Base-by-base conservation (phyloP, 139 green algal genomes). In the Ulvella scutata region DNA sequence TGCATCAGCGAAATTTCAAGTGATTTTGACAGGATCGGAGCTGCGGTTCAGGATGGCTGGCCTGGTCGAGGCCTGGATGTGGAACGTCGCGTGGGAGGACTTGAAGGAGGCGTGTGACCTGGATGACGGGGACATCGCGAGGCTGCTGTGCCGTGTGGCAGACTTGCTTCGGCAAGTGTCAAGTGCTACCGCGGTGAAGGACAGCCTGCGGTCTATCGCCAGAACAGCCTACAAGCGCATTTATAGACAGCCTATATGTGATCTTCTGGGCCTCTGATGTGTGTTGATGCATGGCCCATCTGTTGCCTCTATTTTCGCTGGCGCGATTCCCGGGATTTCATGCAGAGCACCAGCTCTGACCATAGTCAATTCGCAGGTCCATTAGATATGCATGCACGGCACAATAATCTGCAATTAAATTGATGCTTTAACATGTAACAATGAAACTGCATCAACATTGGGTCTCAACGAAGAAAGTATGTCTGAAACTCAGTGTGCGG, bases 101-200 rank as follows among this genome's bases (percentile, higher is more conserved):
- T 61, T 92, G 36, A 90, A 86, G 75, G 51, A 61, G 7, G 87
- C 90, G 77, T 86, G 79, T 43, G 80, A 62, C 33, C 61, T 97
- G 61, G 91, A 97, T 62, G 91, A 94, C 40, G 91, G 91, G 1
- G 91, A 97, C 79, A 79, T 96, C 34, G 90, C 88, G 3, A 82
- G 90, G 3, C 82, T 97, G 67, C 82, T 97, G 37, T 87, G 82
- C 4, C 82, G 91, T 72, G 93, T 88, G 20, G 74, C 82, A 3
- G 91, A 97, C 79, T 40, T 95, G 74, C 79, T 96, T 60, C 84
- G 87, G 33, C 91, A 96, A 85, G 80, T 85, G 38, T n/a, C 61
- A 4, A 35, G 29, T 38, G 62, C 43, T 67, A 28, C 20, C 9
- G 28, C 43, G 3, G 43, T 78, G 26, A 38, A 38, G 43, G 31